These are phyloP conservation scores for Phlyctochytrium arcticum DNA, from an alignment of 192 early-diverging fungal genomes.

Conservation along the genomic window DNA sequence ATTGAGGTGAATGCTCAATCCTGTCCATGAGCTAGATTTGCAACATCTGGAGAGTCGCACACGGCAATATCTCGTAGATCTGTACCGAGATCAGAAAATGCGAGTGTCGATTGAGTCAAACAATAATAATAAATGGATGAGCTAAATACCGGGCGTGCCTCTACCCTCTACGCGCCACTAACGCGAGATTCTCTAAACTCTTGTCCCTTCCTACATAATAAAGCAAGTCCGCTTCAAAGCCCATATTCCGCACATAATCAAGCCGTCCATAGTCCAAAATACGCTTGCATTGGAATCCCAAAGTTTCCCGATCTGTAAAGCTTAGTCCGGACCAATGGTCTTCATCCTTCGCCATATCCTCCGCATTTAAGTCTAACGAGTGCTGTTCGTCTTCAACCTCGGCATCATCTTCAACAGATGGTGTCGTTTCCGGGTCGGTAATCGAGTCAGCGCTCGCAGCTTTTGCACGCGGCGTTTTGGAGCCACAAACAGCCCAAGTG, in stretches of 20 bases:
- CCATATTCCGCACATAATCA: slow-evolving; percentile 47
- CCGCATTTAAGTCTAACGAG: slow-evolving; percentile 3
- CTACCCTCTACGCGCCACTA: slow-evolving; percentile 27
- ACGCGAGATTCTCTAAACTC: slow-evolving; percentile 71
- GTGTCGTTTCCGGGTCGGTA: no score
- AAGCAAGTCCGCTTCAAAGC: slow-evolving; percentile 65
- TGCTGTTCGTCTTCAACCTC: slow-evolving; percentile 31
- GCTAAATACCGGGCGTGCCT: neutral
- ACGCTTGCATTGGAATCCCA: slow-evolving; percentile 74
- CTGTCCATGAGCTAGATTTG: neutral
- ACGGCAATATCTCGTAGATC: neutral
- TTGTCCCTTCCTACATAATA: slow-evolving; percentile 64
- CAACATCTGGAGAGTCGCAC: neutral
- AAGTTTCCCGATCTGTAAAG: slow-evolving; percentile 52
- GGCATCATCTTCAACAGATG: slow-evolving; percentile 35
- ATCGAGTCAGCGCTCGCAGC: neutral
- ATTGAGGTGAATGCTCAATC: neutral
- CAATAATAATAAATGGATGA: no score
- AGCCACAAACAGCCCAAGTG: slow-evolving; percentile 71
- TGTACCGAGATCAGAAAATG: no score
- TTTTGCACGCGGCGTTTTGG: neutral
- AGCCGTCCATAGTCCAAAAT: slow-evolving; percentile 73
- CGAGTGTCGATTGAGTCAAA: no score
- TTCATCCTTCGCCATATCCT: slow-evolving; percentile 14
- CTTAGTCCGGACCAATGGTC: slow-evolving; percentile 68